These are phyloP conservation scores for Phialophora macrospora DNA, from an alignment of 2,329 filamentous ascomycete genomes.

Conservation along the genomic window DNA sequence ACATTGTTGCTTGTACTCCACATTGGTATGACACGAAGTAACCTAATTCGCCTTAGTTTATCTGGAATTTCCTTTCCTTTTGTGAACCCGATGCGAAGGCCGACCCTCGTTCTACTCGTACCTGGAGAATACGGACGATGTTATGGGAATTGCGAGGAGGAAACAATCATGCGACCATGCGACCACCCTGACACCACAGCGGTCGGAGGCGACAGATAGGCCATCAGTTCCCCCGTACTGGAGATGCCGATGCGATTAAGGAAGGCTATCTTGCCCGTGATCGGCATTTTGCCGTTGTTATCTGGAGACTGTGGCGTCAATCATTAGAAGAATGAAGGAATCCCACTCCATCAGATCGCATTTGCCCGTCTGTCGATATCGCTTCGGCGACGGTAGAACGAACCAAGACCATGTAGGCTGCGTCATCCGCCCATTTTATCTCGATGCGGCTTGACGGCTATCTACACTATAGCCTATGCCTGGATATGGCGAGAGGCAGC, in stretches of 20 bases:
- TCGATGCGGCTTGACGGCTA: background rate
- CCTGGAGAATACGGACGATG: background rate
- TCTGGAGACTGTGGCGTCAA: background rate
- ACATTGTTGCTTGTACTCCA: slow-evolving; percentile 4
- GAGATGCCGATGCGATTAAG: background rate
- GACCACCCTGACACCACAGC: background rate
- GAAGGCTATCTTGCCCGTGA: background rate
- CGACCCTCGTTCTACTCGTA: background rate
- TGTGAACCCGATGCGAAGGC: background rate
- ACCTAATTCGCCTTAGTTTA: background rate
- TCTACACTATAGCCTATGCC: background rate
- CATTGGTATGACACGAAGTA: background rate
- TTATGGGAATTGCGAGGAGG: background rate
- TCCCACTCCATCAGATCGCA: background rate
- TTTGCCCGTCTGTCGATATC: background rate
- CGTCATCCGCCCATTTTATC: background rate
- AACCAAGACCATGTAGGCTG: background rate
- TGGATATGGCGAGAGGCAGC: background rate
- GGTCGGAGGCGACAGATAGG: background rate
- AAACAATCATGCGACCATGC: background rate
- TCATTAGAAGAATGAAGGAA: background rate
- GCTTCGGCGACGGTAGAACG: background rate
- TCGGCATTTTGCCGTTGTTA: slow-evolving; percentile 6
- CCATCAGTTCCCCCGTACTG: background rate
- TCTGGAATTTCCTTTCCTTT: background rate